Evolutionary conservation across 805 yeast genomes (phyloP).

Genomic region (Metschnikowia corniflorae): DNA sequence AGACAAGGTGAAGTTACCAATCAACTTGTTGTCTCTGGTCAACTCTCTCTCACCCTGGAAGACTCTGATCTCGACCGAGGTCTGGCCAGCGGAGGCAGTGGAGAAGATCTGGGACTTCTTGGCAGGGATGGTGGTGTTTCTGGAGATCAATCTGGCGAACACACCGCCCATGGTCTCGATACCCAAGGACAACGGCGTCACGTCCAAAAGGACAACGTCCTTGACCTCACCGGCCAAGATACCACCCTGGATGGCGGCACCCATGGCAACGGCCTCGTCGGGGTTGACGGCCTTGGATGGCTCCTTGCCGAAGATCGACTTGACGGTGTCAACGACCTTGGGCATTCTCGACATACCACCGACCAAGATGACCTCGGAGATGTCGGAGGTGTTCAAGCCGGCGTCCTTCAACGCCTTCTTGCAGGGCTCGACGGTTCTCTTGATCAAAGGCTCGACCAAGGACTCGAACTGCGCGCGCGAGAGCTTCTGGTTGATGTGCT

Average conservation of each 20-base stretch:
- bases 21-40: conserved; percentile 94
- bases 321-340: conserved; percentile 75
- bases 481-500: conserved; percentile 69
- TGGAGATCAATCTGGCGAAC: conserved; percentile 84
- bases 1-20: conserved; percentile 92
- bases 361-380: conserved; percentile 78
- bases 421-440: conserved; percentile 71
- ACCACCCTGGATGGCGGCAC: conserved; percentile 98
- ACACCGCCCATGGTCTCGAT: conserved; percentile 98
- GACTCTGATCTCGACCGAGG: conserved; percentile 94
- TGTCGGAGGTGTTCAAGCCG: conserved; percentile 57
- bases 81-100: conserved; percentile 94
- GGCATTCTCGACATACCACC: conserved; percentile 96
- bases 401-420: conserved; percentile 84
- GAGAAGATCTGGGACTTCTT: conserved; percentile 94
- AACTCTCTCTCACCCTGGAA: conserved; percentile 99
- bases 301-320: conserved; percentile 70
- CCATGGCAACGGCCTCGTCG: conserved; percentile 90
- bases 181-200: conserved; percentile 88
- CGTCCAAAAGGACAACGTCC: conserved; percentile 86
- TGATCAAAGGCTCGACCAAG: conserved; percentile 64
- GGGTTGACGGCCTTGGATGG: conserved; percentile 94
- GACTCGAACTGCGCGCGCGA: conserved; percentile 66
- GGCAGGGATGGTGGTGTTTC: conserved; percentile 96
- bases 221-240: conserved; percentile 92